Conservation (phyloP, 1,139 yeast species). For the Sugiyamaella grinbergsii region DNA sequence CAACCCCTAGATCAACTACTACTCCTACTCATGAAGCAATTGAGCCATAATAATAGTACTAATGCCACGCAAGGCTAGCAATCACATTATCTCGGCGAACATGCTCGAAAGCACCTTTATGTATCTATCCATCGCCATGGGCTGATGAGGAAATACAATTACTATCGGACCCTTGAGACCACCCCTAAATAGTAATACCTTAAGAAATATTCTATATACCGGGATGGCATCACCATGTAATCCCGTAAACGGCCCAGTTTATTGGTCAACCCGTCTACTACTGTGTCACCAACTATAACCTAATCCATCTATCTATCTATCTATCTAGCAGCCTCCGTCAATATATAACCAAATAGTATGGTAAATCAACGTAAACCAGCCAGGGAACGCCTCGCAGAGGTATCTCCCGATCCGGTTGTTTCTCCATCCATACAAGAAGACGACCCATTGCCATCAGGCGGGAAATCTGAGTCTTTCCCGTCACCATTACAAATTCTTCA, state of each 20-base stretch:
- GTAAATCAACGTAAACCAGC: constrained; percentile 13
- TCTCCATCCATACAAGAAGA: neutral
- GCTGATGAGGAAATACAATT: neutral
- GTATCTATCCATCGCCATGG: too few species aligned
- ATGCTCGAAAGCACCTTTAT: too few species aligned
- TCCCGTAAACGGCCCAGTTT: neutral
- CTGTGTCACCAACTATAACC: too few species aligned
- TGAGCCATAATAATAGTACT: too few species aligned
- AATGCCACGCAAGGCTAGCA: too few species aligned
- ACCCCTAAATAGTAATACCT: neutral
- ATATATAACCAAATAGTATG: neutral
- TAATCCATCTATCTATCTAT: neutral
- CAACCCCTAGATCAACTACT: too few species aligned
- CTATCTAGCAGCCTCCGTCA: neutral
- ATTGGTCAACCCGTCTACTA: too few species aligned
- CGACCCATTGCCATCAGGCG: neutral
- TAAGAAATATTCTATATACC: neutral
- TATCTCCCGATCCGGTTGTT: constrained; percentile 14
- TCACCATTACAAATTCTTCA: constrained; percentile 18
- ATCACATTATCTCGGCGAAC: too few species aligned
- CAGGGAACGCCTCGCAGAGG: constrained; percentile 14
- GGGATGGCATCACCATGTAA: neutral
- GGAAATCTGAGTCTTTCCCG: neutral
- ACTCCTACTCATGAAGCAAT: too few species aligned
- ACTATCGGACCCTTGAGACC: neutral